Evolutionary conservation across 2,329 filamentous ascomycete species (phyloP).

Genomic region (Alternaria sp.): DNA sequence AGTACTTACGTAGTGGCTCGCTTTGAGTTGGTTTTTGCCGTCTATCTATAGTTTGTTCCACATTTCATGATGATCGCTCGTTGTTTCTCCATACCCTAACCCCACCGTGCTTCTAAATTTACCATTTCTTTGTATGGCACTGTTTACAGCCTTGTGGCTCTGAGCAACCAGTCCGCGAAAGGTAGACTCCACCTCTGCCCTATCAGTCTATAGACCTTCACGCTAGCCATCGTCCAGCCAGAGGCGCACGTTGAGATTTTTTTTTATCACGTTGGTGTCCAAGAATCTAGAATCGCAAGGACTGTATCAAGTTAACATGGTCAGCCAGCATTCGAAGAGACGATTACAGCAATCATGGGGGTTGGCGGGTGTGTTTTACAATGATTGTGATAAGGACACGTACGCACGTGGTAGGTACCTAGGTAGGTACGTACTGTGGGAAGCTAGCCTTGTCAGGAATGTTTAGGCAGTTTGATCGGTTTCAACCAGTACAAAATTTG

Average conservation of each 20-base stretch:
- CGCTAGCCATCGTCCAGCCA: background rate
- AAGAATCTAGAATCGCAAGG: background rate
- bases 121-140: background rate
- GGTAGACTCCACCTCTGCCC: background rate
- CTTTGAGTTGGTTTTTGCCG: background rate
- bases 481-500: background rate
- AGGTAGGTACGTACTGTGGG: background rate
- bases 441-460: background rate
- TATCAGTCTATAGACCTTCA: background rate
- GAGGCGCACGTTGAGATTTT: background rate
- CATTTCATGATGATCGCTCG: slow-evolving; percentile 1
- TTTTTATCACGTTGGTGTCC: background rate
- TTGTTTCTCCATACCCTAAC: background rate
- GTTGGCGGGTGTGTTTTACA: background rate
- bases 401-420: background rate
- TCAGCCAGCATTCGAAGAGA: background rate
- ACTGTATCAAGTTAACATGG: background rate
- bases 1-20: no score
- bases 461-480: background rate
- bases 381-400: slow-evolving; percentile 1
- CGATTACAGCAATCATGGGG: background rate
- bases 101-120: background rate
- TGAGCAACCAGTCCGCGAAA: background rate
- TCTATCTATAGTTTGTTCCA: background rate
- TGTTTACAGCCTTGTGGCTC: background rate